A percentile compares a stretch with the other conserved stretches of the same genome.
These are phyloP conservation scores for Aspergillus olivimuriae DNA, from an alignment of 495 filamentous ascomycete species.

Conservation along the genomic window DNA sequence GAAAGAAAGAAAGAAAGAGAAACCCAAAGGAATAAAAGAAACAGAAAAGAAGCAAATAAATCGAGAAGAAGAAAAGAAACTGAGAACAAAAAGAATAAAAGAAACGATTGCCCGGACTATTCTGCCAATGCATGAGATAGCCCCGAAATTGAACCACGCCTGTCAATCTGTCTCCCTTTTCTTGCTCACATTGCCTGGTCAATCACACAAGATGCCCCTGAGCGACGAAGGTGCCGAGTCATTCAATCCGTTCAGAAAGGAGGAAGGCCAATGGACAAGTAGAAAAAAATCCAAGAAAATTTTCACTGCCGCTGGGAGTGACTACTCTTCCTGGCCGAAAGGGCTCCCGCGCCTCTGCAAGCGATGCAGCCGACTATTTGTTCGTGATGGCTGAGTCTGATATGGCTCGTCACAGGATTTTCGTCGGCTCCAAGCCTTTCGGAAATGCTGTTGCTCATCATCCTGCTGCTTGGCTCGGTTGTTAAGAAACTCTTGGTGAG, in stretches of 20 bases:
- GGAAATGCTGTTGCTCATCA: conserved; percentile 35
- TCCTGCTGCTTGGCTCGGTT: conserved; percentile 31
- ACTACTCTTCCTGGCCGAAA: neutral
- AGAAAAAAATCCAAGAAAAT: too few relatives aligned
- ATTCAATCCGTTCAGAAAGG: too few relatives aligned
- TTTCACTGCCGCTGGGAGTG: too few relatives aligned
- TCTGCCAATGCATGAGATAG: neutral
- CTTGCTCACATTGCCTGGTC: too few relatives aligned
- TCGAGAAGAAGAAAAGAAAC: too few relatives aligned
- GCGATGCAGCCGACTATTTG: conserved; percentile 2
- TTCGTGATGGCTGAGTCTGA: neutral
- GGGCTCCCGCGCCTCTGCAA: conserved; percentile 2
- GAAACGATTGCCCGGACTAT: neutral
- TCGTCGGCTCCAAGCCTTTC: conserved; percentile 32
- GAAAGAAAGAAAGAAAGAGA: too few relatives aligned
- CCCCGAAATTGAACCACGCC: neutral
- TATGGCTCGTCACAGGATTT: conserved; percentile 11
- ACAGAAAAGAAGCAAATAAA: neutral
- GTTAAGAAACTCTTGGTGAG: conserved; percentile 29
- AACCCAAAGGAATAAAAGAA: neutral
- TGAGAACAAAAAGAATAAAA: neutral
- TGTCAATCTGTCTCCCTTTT: too few relatives aligned
- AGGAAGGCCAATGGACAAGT: too few relatives aligned
- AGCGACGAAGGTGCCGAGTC: too few relatives aligned
- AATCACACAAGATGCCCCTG: too few relatives aligned